Conservation (phyloP, 805 yeast genomes). For the Wickerhamomyces silvicola region DNA sequence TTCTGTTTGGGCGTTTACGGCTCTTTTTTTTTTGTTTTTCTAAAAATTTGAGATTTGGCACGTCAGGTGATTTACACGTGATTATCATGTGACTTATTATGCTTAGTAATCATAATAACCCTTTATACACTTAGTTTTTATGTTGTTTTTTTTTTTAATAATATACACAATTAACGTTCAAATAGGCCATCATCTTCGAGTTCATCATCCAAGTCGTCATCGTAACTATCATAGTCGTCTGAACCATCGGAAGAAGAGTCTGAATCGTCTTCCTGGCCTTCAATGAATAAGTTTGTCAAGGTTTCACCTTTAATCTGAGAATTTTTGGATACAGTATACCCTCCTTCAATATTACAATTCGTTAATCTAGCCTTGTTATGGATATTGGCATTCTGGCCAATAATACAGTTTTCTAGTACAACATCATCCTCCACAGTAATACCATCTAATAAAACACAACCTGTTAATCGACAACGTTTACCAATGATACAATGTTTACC, state of each 20-base stretch:
- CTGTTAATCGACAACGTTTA: conserved; percentile 79
- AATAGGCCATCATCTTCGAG: conserved; percentile 56
- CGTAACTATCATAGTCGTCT: conserved; percentile 29
- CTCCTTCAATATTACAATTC: conserved; percentile 82
- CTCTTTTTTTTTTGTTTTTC: neutral
- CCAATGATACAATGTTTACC: conserved; percentile 77
- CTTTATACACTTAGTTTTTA: too few relatives aligned
- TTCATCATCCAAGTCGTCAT: conserved; percentile 36
- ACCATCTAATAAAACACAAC: conserved; percentile 70
- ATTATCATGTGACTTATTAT: too few relatives aligned
- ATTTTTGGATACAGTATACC: conserved; percentile 58
- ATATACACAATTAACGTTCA: conserved; percentile 36
- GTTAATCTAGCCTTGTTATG: conserved; percentile 59
- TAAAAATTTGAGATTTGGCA: neutral
- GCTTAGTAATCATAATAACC: too few relatives aligned
- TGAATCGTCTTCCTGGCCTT: conserved; percentile 18
- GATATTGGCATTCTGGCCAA: conserved; percentile 66
- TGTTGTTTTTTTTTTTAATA: too few relatives aligned
- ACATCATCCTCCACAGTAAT: conserved; percentile 76
- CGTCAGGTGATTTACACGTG: too few relatives aligned
- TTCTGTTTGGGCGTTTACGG: neutral
- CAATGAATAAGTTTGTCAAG: conserved; percentile 30
- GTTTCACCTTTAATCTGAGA: conserved; percentile 52
- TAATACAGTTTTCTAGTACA: conserved; percentile 71
- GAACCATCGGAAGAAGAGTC: conserved; percentile 17